Evolutionary conservation across 495 filamentous ascomycete species (phyloP).

Genomic region (Astrothelium subdiscretum): DNA sequence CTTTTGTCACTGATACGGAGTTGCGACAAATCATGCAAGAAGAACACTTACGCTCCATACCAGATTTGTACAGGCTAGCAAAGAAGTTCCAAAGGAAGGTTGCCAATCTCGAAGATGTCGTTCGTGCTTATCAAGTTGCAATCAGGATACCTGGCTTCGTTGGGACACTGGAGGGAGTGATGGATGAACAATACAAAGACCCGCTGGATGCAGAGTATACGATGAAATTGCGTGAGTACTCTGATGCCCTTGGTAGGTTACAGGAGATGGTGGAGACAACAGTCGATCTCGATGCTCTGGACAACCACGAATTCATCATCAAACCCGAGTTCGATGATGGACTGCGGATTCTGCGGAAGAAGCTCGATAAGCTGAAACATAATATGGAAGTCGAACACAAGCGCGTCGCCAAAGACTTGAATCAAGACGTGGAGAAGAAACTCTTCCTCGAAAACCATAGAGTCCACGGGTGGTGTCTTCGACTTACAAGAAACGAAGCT

Average conservation of each 20-base stretch:
- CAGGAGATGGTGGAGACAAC: conserved; percentile 99
- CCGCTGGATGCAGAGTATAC: conserved; percentile 84
- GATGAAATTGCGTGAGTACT: conserved; percentile 59
- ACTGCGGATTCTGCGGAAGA: conserved; percentile 75
- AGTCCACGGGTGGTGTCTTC: conserved; percentile 93
- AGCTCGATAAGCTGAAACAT: conserved; percentile 70
- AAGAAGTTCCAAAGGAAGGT: conserved; percentile 89
- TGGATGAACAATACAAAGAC: conserved; percentile 88
- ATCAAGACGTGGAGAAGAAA: conserved; percentile 93
- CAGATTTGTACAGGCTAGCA: conserved; percentile 84
- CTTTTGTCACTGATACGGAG: conserved; percentile 87
- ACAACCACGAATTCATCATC: conserved; percentile 97
- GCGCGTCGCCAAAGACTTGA: conserved; percentile 66
- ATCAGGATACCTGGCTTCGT: conserved; percentile 88
- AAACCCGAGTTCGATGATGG: conserved; percentile 96
- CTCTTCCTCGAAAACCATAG: conserved; percentile 95
- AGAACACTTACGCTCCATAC: conserved; percentile 85
- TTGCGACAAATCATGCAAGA: conserved; percentile 96
- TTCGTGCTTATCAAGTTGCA: conserved; percentile 85
- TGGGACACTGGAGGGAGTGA: conserved; percentile 76
- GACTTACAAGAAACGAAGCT: conserved; percentile 82
- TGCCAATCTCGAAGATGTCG: conserved; percentile 90
- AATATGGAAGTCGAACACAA: conserved; percentile 80
- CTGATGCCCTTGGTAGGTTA: conserved; percentile 69
- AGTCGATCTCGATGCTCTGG: conserved; percentile 87